These are phyloP conservation scores for Fonsecaea pugnacius DNA, from an alignment of 2,329 filamentous ascomycete species.

Conservation along the genomic window DNA sequence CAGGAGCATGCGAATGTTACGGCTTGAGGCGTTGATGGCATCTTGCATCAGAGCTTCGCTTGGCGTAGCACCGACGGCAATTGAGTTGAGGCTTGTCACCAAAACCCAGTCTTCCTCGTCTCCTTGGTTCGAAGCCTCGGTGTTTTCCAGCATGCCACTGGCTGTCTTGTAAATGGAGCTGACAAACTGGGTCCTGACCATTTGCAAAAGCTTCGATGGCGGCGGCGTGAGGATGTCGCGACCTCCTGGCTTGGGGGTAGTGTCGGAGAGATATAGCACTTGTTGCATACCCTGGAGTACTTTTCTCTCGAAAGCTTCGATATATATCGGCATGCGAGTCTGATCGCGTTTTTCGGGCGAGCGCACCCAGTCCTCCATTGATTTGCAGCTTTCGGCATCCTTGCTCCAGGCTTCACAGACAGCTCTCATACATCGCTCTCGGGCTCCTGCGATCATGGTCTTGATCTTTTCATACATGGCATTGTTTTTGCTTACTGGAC, in stretches of 20 bases:
- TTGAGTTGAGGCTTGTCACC: constrained; percentile 45
- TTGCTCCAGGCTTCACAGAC: constrained; percentile 90
- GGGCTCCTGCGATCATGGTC: constrained; percentile 72
- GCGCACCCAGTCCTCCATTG: constrained; percentile 90
- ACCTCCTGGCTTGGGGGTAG: constrained; percentile 72
- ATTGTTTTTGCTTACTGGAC: constrained; percentile 63
- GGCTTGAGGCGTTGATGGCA: constrained; percentile 58
- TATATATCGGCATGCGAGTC: constrained; percentile 86
- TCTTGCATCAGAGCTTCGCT: constrained; percentile 51
- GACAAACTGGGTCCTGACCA: constrained; percentile 90
- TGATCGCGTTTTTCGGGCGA: constrained; percentile 80
- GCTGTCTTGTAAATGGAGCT: constrained; percentile 91
- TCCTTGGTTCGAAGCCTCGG: constrained; percentile 72
- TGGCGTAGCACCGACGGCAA: constrained; percentile 41
- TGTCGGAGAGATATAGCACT: constrained; percentile 89
- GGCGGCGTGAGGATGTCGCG: constrained; percentile 82
- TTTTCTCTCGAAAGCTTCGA: constrained; percentile 81
- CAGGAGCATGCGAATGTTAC: constrained; percentile 91
- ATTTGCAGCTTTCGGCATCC: constrained; percentile 89
- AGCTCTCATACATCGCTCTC: constrained; percentile 83
- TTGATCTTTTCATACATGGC: constrained; percentile 73
- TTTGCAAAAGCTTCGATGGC: constrained; percentile 82
- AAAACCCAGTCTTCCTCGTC: constrained; percentile 61
- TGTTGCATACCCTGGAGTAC: constrained; percentile 88
- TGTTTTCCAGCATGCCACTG: constrained; percentile 96